Conservation (phyloP, 2,329 filamentous ascomycete species). For the Whalleya microplaca region DNA sequence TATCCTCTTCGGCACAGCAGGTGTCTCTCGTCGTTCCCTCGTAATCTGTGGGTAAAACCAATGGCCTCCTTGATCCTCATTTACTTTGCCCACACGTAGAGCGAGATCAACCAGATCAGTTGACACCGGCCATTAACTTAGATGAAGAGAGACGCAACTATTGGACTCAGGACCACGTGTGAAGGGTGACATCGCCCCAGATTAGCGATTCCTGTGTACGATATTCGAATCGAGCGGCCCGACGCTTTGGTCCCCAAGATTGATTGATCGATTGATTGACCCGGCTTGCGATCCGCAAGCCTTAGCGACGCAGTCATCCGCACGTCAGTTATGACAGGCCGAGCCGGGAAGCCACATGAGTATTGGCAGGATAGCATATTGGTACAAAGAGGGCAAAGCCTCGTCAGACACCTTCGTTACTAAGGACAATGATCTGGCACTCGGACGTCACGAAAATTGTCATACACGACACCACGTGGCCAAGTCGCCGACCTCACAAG, state of each 20-base stretch:
- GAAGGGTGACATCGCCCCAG: slow-evolving; percentile 4
- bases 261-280: background rate
- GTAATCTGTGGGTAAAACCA: background rate
- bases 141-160: slow-evolving; percentile 10
- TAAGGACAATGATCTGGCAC: background rate
- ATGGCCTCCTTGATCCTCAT: background rate
- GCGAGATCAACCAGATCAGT: background rate
- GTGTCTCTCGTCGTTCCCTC: background rate
- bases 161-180: slow-evolving; percentile 18
- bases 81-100: background rate
- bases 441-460: slow-evolving; percentile 10
- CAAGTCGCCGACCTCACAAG: slow-evolving; percentile 27
- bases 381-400: slow-evolving; percentile 18
- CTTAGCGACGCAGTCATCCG: slow-evolving; percentile 18
- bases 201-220: slow-evolving; percentile 1
- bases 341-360: slow-evolving; percentile 20
- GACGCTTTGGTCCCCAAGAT: slow-evolving; percentile 10
- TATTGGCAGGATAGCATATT: slow-evolving; percentile 13
- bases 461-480: slow-evolving; percentile 25
- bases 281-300: slow-evolving; percentile 5
- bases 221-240: slow-evolving; percentile 9
- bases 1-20: background rate
- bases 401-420: background rate
- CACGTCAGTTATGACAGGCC: slow-evolving; percentile 11
- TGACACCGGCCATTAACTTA: slow-evolving; percentile 16